Percentiles rank a stretch among this genome's conserved stretches.
Conservation (phyloP, 2,329 filamentous ascomycete species). For the Dendrostoma leiphaemia region DNA sequence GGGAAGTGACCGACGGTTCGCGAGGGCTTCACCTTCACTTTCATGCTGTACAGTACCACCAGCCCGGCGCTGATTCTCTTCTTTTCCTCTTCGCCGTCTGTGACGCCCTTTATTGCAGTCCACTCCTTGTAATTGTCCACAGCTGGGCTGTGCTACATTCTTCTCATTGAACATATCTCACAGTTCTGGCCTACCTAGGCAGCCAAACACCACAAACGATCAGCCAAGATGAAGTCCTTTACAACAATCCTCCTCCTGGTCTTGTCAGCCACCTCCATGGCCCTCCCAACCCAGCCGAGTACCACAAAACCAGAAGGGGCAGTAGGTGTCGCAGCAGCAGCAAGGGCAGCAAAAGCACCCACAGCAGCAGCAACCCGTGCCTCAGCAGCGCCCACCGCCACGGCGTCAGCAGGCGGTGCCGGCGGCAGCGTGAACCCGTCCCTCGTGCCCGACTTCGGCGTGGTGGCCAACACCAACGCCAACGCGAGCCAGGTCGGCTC, state of each 20-base stretch:
- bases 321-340: constrained; percentile 4
- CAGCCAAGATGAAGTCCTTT: constrained; percentile 6
- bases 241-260: constrained; percentile 1
- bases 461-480: background rate
- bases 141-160: background rate
- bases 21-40: background rate
- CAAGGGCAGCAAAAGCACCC: background rate
- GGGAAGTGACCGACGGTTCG: background rate
- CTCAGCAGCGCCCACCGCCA: background rate
- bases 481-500: constrained; percentile 6
- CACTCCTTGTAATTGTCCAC: background rate
- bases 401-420: background rate
- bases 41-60: background rate
- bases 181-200: no score
- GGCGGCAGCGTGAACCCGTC: constrained; percentile 1
- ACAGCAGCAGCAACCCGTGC: no score
- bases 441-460: constrained; percentile 5
- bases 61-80: constrained; percentile 1
- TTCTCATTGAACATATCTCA: no score
- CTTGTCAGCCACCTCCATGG: constrained; percentile 3
- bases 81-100: background rate
- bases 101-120: no score
- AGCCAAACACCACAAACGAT: background rate
- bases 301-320: no score
- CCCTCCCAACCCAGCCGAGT: background rate